A percentile compares a stretch with the other conserved stretches of the same genome.
Evolutionary conservation across 345 rosid genomes (phyloP).

Genomic region (Clausena lansium): DNA sequence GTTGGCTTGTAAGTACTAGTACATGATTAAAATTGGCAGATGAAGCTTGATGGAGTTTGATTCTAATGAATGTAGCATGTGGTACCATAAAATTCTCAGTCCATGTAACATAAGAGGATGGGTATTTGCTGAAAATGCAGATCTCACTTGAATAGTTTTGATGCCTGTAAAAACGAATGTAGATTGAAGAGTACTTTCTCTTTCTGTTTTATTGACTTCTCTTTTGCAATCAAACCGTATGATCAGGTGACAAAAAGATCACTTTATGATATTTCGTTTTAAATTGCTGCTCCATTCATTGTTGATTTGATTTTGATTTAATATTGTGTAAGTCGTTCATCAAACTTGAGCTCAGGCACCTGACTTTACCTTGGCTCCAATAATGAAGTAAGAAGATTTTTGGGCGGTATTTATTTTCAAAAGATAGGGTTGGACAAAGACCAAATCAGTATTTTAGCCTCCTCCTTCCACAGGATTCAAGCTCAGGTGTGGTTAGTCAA

Average conservation of each 20-base stretch:
- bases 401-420: no score
- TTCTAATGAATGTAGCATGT: background rate
- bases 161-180: background rate
- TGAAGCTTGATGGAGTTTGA: slow-evolving; percentile 1
- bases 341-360: no score
- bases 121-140: background rate
- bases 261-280: no score
- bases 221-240: background rate
- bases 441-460: no score
- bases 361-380: no score
- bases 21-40: background rate
- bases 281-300: background rate
- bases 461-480: no score
- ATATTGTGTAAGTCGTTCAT: no score
- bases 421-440: no score
- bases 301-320: background rate
- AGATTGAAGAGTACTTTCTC: background rate
- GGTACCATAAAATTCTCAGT: background rate
- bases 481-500: no score
- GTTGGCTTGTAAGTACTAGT: background rate
- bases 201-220: background rate
- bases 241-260: background rate
- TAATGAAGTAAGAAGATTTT: no score
- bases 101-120: background rate
- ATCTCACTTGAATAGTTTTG: background rate